A percentile compares a stretch with the other conserved stretches of the same genome.
These are phyloP conservation scores for Macrocystidia cucumis DNA, from an alignment of 1,284 basidiomycete species.

Conservation along the genomic window DNA sequence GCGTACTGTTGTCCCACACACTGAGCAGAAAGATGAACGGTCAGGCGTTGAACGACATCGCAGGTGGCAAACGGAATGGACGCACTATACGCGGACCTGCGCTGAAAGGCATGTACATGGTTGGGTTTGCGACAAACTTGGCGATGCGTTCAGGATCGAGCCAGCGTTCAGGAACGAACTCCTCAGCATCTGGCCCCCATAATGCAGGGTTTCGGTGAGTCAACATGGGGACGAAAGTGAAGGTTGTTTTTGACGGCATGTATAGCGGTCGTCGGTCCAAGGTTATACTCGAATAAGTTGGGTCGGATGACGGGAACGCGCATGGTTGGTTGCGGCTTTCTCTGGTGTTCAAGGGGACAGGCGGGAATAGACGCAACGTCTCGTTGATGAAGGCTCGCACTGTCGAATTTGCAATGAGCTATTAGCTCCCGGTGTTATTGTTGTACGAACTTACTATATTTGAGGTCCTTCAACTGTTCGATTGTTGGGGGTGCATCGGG, in stretches of 20 bases:
- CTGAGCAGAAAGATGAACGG: conserved; percentile 27
- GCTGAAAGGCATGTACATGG: conserved; percentile 65
- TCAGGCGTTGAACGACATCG: background rate
- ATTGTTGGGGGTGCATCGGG: conserved; percentile 37
- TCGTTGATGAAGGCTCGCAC: conserved; percentile 71
- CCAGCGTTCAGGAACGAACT: conserved; percentile 69
- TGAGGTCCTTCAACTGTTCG: conserved; percentile 45
- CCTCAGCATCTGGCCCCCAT: conserved; percentile 64
- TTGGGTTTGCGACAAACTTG: conserved; percentile 45
- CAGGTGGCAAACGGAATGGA: conserved; percentile 5
- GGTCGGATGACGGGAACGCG: conserved; percentile 43
- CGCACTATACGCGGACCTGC: conserved; percentile 51
- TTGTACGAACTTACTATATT: conserved; percentile 55
- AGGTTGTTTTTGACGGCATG: conserved; percentile 48
- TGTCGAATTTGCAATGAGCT: conserved; percentile 16
- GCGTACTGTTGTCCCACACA: conserved; percentile 71
- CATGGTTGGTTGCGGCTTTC: conserved; percentile 41
- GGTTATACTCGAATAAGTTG: conserved; percentile 23
- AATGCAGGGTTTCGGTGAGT: conserved; percentile 51
- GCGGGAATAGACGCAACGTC: conserved; percentile 64
- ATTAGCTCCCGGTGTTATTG: background rate
- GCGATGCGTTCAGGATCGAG: conserved; percentile 41
- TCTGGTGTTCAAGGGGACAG: conserved; percentile 60
- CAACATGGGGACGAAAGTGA: conserved; percentile 51
- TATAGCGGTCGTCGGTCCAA: conserved; percentile 36